Conservation (phyloP, 306 rosid genomes). For the Cucurbita moschata region DNA sequence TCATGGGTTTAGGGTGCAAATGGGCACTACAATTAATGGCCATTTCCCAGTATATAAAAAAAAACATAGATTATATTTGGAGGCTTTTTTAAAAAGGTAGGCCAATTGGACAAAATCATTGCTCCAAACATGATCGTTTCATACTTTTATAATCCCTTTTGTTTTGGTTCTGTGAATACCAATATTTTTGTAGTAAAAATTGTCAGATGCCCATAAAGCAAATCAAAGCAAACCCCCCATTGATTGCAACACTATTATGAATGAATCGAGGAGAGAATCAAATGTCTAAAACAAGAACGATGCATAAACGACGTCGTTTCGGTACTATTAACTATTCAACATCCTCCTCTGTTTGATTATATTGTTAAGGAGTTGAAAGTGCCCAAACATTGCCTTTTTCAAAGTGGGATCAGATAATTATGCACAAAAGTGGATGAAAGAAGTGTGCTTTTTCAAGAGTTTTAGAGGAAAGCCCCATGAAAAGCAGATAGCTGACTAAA, state of each 20-base stretch:
- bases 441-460: slow-evolving; percentile 6
- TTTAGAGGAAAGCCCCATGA: slow-evolving; percentile 17
- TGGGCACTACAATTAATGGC: slow-evolving; percentile 7
- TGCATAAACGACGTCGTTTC: too few relatives aligned
- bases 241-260: not conserved
- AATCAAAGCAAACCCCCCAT: not conserved
- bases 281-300: too few relatives aligned
- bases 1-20: slow-evolving; percentile 7
- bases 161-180: slow-evolving; percentile 5
- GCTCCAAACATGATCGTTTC: slow-evolving; percentile 22
- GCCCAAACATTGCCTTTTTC: slow-evolving; percentile 1
- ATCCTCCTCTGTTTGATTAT: too few relatives aligned
- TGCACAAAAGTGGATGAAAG: slow-evolving; percentile 1
- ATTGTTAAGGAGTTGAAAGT: not conserved
- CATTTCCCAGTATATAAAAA: not conserved
- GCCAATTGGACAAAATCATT: slow-evolving; percentile 34
- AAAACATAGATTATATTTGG: not conserved
- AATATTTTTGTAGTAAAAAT: not conserved
- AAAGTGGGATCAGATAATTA: slow-evolving; percentile 23
- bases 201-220: slow-evolving; percentile 1
- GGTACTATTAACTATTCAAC: too few relatives aligned
- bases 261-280: not conserved
- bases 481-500: slow-evolving; percentile 7
- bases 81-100: slow-evolving; percentile 13
- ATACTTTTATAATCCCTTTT: slow-evolving; percentile 10